Base-by-base conservation (phyloP, 2,329 filamentous ascomycete genomes). In the Ophiocordyceps robertsii region DNA sequence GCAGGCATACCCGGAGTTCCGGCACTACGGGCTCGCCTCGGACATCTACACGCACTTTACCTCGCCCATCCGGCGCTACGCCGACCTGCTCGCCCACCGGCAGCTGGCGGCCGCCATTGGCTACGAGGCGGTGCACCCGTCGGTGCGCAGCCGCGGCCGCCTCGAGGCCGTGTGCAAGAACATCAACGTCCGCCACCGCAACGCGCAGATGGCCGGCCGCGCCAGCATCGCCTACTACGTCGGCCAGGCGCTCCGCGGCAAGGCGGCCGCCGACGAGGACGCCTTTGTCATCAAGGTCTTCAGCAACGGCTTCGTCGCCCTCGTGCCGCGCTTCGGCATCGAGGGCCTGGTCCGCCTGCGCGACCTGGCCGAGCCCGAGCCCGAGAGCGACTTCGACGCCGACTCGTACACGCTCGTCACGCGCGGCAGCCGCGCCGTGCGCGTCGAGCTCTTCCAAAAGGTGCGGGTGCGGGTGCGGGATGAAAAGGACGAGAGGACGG, bases 41-140 rank as follows among this genome's bases (percentile, higher is more conserved):
- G 85, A 93, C 56, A 98, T 98, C 59, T 98, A 98, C 68, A 98
- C 92, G 2, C 92, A 98, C 63, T 98, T 98, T 65, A 98, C 92
- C 0, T 93, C 85, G 4, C 93, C 92, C 4, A 98, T 98, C 59
- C 84, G 92, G 45, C 85, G 93, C 29, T 98, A 98, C 60, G 90
- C 90, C n/a, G 92, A 98, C 67, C 75, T 98, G 3, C 80, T 95
- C 43, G 90, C 87, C 6, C 90, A 98, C 62, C 76, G 90, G 13
- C 92, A 98, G 67, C 80, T 98, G 41, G 90, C 92, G 0, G 90
- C 92, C 10, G 89, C 92, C 29, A 96, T 98, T 56, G 85, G 83
- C 45, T 96, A 96, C 68, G 89, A 89, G 66, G 70, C 81, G 33
- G 73, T 92, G n/a, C 83, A 93, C 57, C 73, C 86, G 8, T 82